phyloP scores from a whole-genome alignment of 2,329 filamentous ascomycete genomes.

The Colletotrichum kahawae region DNA sequence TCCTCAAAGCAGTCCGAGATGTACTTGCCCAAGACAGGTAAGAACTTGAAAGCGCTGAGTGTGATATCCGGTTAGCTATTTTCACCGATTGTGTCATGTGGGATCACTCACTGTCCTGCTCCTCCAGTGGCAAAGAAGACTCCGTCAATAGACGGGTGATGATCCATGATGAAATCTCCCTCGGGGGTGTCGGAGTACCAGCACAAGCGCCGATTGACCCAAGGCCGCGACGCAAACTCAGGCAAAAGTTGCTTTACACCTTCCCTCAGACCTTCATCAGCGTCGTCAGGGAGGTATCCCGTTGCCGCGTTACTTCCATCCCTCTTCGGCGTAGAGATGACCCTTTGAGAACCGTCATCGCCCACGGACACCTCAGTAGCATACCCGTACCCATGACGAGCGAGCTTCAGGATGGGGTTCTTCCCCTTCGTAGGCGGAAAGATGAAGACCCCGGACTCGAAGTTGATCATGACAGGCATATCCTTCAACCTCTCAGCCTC shows the following conservation, averaged over 20 bases:
- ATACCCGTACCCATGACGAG: slow-evolving; percentile 65
- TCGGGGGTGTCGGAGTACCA: slow-evolving; percentile 71
- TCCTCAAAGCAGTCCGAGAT: slow-evolving; percentile 37
- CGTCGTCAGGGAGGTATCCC: slow-evolving; percentile 74
- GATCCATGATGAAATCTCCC: slow-evolving; percentile 66
- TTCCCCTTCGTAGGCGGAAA: slow-evolving; percentile 56
- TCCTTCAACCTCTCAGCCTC: slow-evolving; percentile 59
- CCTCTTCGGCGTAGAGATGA: slow-evolving; percentile 61
- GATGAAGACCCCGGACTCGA: slow-evolving; percentile 58
- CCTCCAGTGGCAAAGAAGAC: slow-evolving; percentile 55
- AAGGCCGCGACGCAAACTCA: slow-evolving; percentile 54
- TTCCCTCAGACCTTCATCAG: slow-evolving; percentile 53
- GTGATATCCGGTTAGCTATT: neutral
- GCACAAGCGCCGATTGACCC: slow-evolving; percentile 58
- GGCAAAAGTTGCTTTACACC: slow-evolving; percentile 61
- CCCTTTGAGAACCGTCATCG: neutral
- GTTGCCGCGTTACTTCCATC: slow-evolving; percentile 55
- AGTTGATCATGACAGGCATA: slow-evolving; percentile 64
- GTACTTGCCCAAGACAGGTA: slow-evolving; percentile 29
- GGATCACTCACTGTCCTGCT: slow-evolving; percentile 41
- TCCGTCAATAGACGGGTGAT: slow-evolving; percentile 54
- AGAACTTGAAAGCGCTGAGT: slow-evolving; percentile 30
- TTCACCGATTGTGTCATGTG: accelerated
- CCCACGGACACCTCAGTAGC: slow-evolving; percentile 62
- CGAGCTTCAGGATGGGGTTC: slow-evolving; percentile 61